phyloP scores from a whole-genome alignment of 306 rosid genomes.

The Corylus avellana region DNA sequence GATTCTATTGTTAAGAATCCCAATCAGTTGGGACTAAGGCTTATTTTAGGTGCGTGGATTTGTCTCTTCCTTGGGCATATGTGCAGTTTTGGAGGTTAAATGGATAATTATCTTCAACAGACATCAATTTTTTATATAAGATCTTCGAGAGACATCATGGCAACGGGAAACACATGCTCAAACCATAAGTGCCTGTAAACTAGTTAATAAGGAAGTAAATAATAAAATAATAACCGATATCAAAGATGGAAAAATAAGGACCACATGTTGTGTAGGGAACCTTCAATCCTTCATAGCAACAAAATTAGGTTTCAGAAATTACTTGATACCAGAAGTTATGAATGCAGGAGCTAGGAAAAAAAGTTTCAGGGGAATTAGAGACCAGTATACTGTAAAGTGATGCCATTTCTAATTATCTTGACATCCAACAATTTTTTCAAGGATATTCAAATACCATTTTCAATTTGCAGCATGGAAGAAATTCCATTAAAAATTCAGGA shows the following conservation, averaged over 20 bases:
- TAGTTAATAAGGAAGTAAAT: neutral
- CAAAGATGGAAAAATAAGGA: neutral
- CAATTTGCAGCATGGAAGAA: neutral
- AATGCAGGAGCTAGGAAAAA: neutral
- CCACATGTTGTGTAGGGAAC: neutral
- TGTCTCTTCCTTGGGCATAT: neutral
- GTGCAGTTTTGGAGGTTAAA: neutral
- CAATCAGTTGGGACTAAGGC: constrained; percentile 3
- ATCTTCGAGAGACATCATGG: neutral
- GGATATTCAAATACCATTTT: neutral
- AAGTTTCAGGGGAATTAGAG: neutral
- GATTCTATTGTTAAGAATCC: neutral
- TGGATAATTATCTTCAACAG: neutral
- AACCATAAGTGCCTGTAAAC: neutral
- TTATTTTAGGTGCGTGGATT: neutral
- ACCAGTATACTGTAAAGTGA: neutral
- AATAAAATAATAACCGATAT: neutral
- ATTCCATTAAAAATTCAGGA: neutral
- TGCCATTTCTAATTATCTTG: neutral
- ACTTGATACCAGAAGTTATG: neutral
- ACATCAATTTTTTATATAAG: too few relatives aligned
- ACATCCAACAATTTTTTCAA: neutral
- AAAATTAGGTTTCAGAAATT: neutral
- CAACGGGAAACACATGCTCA: neutral
- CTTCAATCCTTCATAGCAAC: neutral